phyloP scores from a whole-genome alignment of 2,329 filamentous ascomycete genomes.

The Neofusicoccum ribis region DNA sequence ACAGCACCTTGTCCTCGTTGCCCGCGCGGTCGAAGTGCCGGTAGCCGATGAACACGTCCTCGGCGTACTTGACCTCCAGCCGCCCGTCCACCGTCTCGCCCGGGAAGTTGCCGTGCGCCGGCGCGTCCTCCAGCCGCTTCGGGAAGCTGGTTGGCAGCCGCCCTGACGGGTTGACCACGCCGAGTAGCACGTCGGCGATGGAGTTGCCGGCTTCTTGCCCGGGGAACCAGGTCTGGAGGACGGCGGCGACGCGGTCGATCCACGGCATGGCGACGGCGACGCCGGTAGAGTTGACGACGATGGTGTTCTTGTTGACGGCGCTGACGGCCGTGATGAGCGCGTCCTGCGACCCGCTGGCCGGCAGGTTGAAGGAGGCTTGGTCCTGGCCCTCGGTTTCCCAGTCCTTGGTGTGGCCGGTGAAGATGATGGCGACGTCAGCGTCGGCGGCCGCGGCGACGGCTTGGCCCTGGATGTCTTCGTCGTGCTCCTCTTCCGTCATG shows the following conservation, averaged over 20 bases:
- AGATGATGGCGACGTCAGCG: slow-evolving; percentile 75
- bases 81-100: slow-evolving; percentile 65
- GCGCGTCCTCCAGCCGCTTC: slow-evolving; percentile 60
- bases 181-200: slow-evolving; percentile 75
- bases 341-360: slow-evolving; percentile 58
- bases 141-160: slow-evolving; percentile 76
- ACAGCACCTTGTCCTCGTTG: slow-evolving; percentile 54
- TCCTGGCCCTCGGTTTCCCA: slow-evolving; percentile 74
- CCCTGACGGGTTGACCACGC: slow-evolving; percentile 70
- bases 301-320: slow-evolving; percentile 65
- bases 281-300: slow-evolving; percentile 74
- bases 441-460: slow-evolving; percentile 68
- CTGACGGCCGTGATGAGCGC: slow-evolving; percentile 64
- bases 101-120: slow-evolving; percentile 68
- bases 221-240: slow-evolving; percentile 78
- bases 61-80: slow-evolving; percentile 62
- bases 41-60: slow-evolving; percentile 74
- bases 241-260: slow-evolving; percentile 63
- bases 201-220: slow-evolving; percentile 82
- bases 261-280: slow-evolving; percentile 74
- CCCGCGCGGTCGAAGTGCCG: slow-evolving; percentile 65
- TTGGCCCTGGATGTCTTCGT: slow-evolving; percentile 55
- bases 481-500: slow-evolving; percentile 59
- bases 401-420: slow-evolving; percentile 74
- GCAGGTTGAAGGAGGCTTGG: slow-evolving; percentile 61